phyloP scores from a whole-genome alignment of 2,329 filamentous ascomycete genomes.

The Lecanicillium sp. region DNA sequence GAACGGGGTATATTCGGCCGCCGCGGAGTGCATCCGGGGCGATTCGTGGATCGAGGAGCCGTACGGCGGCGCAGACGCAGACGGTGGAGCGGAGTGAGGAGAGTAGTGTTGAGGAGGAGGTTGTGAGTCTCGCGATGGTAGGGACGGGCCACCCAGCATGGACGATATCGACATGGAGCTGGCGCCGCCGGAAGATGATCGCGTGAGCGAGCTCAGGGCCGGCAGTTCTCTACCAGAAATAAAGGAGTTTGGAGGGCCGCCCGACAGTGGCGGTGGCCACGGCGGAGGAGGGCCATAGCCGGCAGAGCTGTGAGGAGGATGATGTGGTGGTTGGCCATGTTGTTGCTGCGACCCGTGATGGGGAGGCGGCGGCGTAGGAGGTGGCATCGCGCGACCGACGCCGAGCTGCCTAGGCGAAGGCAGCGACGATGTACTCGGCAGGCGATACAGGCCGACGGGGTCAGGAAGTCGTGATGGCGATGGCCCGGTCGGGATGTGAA shows the following conservation, averaged over 20 bases:
- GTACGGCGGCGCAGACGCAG: constrained; percentile 37
- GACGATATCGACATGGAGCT: constrained; percentile 56
- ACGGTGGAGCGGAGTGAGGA: constrained; percentile 29
- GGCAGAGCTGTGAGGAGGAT: constrained; percentile 18
- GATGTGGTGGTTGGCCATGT: constrained; percentile 19
- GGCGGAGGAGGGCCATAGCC: constrained; percentile 39
- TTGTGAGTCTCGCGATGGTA: constrained; percentile 33
- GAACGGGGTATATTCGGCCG: constrained; percentile 53
- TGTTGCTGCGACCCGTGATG: constrained; percentile 23
- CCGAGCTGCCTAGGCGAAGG: constrained; percentile 24
- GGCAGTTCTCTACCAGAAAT: constrained; percentile 44
- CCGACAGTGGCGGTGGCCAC: constrained; percentile 32
- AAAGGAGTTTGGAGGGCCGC: constrained; percentile 37
- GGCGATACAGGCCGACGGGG: constrained; percentile 8
- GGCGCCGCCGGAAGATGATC: constrained; percentile 35
- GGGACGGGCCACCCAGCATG: constrained; percentile 47
- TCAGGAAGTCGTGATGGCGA: constrained; percentile 6
- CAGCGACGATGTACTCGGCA: constrained; percentile 33
- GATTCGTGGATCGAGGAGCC: constrained; percentile 45
- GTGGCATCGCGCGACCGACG: constrained; percentile 36
- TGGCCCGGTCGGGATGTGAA: constrained; percentile 4
- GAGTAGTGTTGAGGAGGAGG: constrained; percentile 34
- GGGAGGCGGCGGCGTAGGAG: constrained; percentile 36
- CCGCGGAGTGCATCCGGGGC: constrained; percentile 45
- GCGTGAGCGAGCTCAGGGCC: constrained; percentile 40